Conservation (phyloP, 2,329 filamentous ascomycete species). For the Nigrospora osmanthi region DNA sequence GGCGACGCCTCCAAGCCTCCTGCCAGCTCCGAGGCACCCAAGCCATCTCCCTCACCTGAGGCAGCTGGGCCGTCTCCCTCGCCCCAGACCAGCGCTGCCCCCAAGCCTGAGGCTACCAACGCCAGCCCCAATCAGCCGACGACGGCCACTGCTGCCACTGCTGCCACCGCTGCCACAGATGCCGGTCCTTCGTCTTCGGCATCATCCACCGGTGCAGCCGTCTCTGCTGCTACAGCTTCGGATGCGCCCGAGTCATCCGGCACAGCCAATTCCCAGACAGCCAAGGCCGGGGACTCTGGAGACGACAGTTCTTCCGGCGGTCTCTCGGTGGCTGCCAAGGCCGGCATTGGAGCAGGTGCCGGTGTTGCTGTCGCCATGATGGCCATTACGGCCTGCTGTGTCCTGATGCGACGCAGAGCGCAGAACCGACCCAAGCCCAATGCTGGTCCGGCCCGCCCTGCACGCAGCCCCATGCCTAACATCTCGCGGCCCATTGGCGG, state of each 20-base stretch:
- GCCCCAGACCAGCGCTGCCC: too few species aligned
- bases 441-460: neutral
- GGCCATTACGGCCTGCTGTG: conserved; percentile 3
- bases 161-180: neutral
- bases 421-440: neutral
- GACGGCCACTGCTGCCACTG: neutral
- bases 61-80: too few species aligned
- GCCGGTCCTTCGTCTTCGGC: neutral
- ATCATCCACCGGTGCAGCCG: neutral
- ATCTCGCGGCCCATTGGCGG: conserved; percentile 4
- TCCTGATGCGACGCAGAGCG: neutral
- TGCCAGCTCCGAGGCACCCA: neutral
- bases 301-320: neutral
- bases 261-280: neutral
- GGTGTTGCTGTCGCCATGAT: conserved; percentile 3
- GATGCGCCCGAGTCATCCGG: neutral
- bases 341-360: conserved; percentile 5
- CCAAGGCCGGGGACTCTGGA: neutral
- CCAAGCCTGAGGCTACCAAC: too few species aligned
- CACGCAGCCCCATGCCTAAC: conserved; percentile 3
- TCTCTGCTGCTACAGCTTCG: neutral
- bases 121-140: neutral
- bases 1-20: neutral
- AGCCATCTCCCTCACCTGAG: neutral
- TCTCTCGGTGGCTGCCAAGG: conserved; percentile 4